These are phyloP conservation scores for Polytrichum formosum DNA, from an alignment of 225 moss, liverwort and hornwort genomes.

Conservation along the genomic window DNA sequence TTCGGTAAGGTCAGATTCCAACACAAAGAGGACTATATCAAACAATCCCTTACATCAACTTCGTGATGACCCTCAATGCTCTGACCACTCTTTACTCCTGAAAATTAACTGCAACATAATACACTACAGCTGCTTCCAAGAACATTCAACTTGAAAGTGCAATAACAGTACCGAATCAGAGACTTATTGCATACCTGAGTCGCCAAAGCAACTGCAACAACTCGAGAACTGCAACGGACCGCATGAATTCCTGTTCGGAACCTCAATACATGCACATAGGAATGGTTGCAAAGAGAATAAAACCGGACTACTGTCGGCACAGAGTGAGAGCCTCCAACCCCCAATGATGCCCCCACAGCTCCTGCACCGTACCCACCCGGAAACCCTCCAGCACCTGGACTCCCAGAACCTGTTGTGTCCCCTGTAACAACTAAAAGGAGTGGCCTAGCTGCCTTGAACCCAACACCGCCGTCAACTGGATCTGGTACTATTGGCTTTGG, in stretches of 20 bases:
- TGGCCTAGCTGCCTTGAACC: slow-evolving; percentile 58
- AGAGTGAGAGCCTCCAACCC: slow-evolving; percentile 36
- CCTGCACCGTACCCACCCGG: slow-evolving; percentile 55
- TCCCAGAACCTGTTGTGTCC: slow-evolving; percentile 56
- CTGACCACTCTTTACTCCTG: too few relatives aligned
- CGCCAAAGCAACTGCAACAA: slow-evolving; percentile 84
- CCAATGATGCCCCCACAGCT: slow-evolving; percentile 47
- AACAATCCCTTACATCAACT: too few relatives aligned
- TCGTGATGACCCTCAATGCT: too few relatives aligned
- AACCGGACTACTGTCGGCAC: slow-evolving; percentile 84
- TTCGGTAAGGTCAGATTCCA: too few relatives aligned
- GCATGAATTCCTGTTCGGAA: slow-evolving; percentile 88
- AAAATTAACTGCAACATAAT: too few relatives aligned
- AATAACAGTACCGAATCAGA: neutral
- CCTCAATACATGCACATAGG: slow-evolving; percentile 83
- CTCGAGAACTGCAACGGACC: slow-evolving; percentile 88
- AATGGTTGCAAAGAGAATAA: slow-evolving; percentile 83
- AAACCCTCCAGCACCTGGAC: slow-evolving; percentile 59
- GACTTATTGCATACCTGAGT: slow-evolving; percentile 60
- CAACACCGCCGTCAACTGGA: slow-evolving; percentile 50
- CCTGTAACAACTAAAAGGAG: slow-evolving; percentile 83
- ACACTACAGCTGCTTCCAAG: neutral
- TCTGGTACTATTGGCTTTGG: slow-evolving; percentile 64
- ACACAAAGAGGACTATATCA: too few relatives aligned
- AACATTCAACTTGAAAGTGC: too few relatives aligned